Percentiles rank a stretch among this genome's conserved stretches.
Conservation (phyloP, 1,284 basidiomycete genomes). For the Marasmius oreades region DNA sequence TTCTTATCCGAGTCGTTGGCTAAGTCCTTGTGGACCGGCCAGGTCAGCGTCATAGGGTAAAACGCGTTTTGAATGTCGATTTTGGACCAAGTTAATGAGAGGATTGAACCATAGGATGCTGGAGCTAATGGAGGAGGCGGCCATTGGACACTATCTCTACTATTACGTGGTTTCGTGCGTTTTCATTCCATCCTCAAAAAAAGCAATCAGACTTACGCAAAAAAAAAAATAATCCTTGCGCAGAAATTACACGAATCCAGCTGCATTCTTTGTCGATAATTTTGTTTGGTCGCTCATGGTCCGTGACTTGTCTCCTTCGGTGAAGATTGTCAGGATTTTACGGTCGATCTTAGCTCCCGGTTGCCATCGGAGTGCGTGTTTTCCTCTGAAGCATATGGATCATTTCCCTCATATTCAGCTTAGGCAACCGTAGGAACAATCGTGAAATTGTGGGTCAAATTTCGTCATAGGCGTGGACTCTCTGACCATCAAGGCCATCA, state of each 20-base stretch:
- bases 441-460: conserved; percentile 11
- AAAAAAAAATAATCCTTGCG: background rate
- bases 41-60: conserved; percentile 2
- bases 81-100: background rate
- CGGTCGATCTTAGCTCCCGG: background rate
- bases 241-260: conserved; percentile 6
- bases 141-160: conserved; percentile 17
- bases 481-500: background rate
- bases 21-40: background rate
- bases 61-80: too few relatives aligned
- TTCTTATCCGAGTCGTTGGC: background rate
- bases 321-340: background rate
- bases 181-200: background rate
- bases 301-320: background rate
- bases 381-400: too few relatives aligned
- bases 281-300: conserved; percentile 8
- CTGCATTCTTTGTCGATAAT: conserved; percentile 3
- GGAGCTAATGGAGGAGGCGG: conserved; percentile 9
- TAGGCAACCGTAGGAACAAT: conserved; percentile 9
- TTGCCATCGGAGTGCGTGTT: background rate
- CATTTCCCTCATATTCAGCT: background rate
- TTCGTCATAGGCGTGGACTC: background rate
- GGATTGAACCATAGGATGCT: conserved; percentile 2
- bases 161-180: conserved; percentile 16
- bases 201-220: background rate